phyloP scores from a whole-genome alignment of 192 early-diverging fungal species.

The Glomus cerebriforme region DNA sequence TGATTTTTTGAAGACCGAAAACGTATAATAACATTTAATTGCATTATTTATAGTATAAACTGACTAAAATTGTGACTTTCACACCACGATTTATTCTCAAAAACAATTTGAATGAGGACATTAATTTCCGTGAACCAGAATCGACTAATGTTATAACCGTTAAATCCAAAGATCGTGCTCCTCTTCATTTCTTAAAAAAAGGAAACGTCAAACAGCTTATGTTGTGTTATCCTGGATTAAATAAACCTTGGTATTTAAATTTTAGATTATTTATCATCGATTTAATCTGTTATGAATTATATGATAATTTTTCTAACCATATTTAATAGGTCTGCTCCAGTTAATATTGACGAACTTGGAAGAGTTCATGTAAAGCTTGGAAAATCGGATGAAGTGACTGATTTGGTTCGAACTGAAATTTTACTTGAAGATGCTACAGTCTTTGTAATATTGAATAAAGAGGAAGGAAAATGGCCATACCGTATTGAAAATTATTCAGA shows the following conservation, averaged over 20 bases:
- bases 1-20: too few species aligned
- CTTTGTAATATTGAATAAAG: constrained; percentile 80
- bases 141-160: constrained; percentile 52
- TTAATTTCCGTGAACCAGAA: constrained; percentile 75
- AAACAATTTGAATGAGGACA: constrained; percentile 72
- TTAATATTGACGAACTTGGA: constrained; percentile 88
- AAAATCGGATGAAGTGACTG: constrained; percentile 57
- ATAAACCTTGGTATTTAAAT: constrained; percentile 65
- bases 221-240: constrained; percentile 64
- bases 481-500: constrained; percentile 76
- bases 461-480: constrained; percentile 87
- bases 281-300: background rate
- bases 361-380: constrained; percentile 78
- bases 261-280: background rate
- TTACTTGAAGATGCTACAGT: constrained; percentile 89
- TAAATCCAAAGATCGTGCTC: constrained; percentile 53
- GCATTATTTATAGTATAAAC: constrained; percentile 49
- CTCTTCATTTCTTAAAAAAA: constrained; percentile 70
- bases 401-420: constrained; percentile 79
- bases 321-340: constrained; percentile 67
- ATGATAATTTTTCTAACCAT: background rate
- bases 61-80: constrained; percentile 89
- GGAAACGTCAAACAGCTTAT: constrained; percentile 67
- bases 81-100: constrained; percentile 87
- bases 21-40: constrained; percentile 6